A percentile compares a stretch with the other conserved stretches of the same genome.
Conservation (phyloP, 768 basidiomycete genomes). For the Neoboletus magnificus region DNA sequence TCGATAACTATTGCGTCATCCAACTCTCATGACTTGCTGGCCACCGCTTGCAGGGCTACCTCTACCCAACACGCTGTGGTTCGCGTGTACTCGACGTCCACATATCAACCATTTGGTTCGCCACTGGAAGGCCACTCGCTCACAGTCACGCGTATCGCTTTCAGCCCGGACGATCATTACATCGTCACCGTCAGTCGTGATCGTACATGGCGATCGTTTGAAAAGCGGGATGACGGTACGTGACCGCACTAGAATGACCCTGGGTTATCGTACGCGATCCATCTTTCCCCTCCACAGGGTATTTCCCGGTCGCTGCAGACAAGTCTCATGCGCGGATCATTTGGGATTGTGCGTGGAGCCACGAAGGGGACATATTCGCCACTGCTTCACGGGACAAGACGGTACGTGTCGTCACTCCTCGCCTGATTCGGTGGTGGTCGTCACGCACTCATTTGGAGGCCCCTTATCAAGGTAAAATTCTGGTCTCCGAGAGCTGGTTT, state of each 20-base stretch:
- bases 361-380: conserved; percentile 74
- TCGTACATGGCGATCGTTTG: conserved; percentile 85
- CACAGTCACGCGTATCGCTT: conserved; percentile 87
- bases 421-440: not conserved
- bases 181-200: conserved; percentile 89
- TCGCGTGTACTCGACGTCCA: conserved; percentile 71
- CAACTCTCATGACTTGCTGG: conserved; percentile 62
- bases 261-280: not conserved
- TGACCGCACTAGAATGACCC: not conserved
- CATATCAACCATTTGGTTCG: conserved; percentile 66
- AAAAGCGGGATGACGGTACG: conserved; percentile 44
- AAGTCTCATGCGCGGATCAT: conserved; percentile 92
- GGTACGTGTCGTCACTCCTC: conserved; percentile 39
- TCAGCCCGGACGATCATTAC: conserved; percentile 79
- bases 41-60: conserved; percentile 89
- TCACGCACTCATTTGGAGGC: not conserved
- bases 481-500: conserved; percentile 51
- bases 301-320: conserved; percentile 59
- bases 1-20: conserved; percentile 81
- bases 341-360: conserved; percentile 91
- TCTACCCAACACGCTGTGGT: conserved; percentile 86
- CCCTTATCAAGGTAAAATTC: conserved; percentile 66
- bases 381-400: conserved; percentile 97
- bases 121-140: conserved; percentile 81
- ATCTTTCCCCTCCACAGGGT: conserved; percentile 41